Percentiles rank a stretch among this genome's conserved stretches.
Conservation (phyloP, 1,284 basidiomycete species). For the Termitomyces sp. region DNA sequence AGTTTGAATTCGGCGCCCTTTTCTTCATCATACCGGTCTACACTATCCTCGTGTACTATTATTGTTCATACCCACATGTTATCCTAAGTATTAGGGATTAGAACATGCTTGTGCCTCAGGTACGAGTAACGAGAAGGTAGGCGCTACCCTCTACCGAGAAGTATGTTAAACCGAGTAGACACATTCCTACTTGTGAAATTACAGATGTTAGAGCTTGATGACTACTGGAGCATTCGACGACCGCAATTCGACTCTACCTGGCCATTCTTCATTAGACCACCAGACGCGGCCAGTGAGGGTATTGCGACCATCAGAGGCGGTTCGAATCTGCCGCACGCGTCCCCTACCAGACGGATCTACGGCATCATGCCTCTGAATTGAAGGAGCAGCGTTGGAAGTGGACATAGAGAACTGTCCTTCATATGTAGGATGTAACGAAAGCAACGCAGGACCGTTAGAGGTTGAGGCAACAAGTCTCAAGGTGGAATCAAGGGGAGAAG, state of each 20-base stretch:
- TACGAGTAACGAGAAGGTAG: not conserved
- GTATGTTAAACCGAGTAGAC: too few species aligned
- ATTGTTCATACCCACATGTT: not conserved
- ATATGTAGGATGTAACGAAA: slow-evolving; percentile 36
- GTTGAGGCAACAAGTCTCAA: slow-evolving; percentile 32
- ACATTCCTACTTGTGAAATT: not conserved
- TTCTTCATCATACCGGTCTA: not conserved
- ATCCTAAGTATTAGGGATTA: not conserved
- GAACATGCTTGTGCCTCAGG: not conserved
- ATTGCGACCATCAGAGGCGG: slow-evolving; percentile 2
- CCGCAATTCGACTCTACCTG: slow-evolving; percentile 15
- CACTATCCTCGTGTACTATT: not conserved
- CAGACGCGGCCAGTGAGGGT: slow-evolving; percentile 16
- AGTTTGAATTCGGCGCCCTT: not conserved
- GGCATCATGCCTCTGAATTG: slow-evolving; percentile 7
- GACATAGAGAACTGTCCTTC: slow-evolving; percentile 36
- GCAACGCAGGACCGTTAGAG: slow-evolving; percentile 31
- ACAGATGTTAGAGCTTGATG: slow-evolving; percentile 14
- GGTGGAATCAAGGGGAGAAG: slow-evolving; percentile 26
- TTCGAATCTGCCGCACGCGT: slow-evolving; percentile 16
- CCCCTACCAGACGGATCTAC: slow-evolving; percentile 24
- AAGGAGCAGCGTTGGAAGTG: slow-evolving; percentile 27
- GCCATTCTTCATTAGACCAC: slow-evolving; percentile 17
- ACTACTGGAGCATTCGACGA: slow-evolving; percentile 19
- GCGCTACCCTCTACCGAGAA: too few species aligned